These are phyloP conservation scores for Verticillium albo-atrum DNA, from an alignment of 2,329 filamentous ascomycete genomes.

Conservation along the genomic window DNA sequence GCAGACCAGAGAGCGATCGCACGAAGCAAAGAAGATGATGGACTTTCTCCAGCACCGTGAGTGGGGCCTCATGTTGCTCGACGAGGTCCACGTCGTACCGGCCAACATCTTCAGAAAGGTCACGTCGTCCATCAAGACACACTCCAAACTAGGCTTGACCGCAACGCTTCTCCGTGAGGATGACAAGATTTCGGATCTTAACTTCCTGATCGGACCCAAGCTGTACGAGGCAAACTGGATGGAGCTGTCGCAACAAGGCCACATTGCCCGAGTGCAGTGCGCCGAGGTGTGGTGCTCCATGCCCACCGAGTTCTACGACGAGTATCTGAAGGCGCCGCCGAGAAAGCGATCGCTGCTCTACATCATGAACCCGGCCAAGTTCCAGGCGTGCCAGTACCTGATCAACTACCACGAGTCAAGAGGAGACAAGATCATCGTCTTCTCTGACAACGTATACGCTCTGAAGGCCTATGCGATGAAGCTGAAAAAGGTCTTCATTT, in stretches of 20 bases:
- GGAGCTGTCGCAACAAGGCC: conserved; percentile 92
- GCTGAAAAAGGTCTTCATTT: conserved; percentile 84
- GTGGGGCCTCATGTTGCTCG: conserved; percentile 95
- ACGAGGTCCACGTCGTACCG: conserved; percentile 97
- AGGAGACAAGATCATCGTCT: conserved; percentile 97
- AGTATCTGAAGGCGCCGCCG: conserved; percentile 72
- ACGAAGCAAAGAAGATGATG: conserved; percentile 98
- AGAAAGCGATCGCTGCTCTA: conserved; percentile 58
- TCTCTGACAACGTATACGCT: conserved; percentile 95
- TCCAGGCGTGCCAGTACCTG: conserved; percentile 95
- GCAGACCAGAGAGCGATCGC: conserved; percentile 77
- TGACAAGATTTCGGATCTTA: conserved; percentile 96
- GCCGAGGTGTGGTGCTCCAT: conserved; percentile 99
- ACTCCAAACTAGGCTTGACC: conserved; percentile 91
- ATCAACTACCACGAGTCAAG: conserved; percentile 95
- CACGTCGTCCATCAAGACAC: conserved; percentile 86
- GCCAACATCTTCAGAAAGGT: conserved; percentile 95
- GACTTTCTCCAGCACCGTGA: conserved; percentile 83
- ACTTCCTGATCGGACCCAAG: conserved; percentile 96
- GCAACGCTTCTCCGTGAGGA: conserved; percentile 93
- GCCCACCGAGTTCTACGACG: conserved; percentile 96
- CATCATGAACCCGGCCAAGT: conserved; percentile 97
- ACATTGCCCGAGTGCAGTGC: conserved; percentile 95
- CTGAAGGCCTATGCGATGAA: conserved; percentile 80
- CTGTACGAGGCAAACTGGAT: conserved; percentile 99